Evolutionary conservation across 2,329 filamentous ascomycete species (phyloP).

Genomic region (Apiospora saccharicola): DNA sequence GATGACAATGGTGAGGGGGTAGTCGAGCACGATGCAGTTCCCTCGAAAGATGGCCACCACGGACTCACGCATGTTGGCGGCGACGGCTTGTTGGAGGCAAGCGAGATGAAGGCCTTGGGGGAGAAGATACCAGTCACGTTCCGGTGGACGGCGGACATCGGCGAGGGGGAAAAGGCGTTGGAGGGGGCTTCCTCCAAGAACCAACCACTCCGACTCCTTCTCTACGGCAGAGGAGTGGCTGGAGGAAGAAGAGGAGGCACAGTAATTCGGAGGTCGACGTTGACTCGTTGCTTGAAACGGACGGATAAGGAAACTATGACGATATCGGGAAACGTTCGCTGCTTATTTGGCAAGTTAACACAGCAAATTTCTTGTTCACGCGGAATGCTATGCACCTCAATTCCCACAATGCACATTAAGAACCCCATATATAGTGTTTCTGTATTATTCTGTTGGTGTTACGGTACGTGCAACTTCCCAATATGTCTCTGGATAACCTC

Average conservation of each 20-base stretch:
- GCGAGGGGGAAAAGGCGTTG: background rate
- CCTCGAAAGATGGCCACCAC: background rate
- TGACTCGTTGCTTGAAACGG: conserved; percentile 6
- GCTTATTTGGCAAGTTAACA: too few relatives aligned
- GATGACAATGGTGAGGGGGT: background rate
- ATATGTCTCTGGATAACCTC: background rate
- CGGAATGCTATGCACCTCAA: too few relatives aligned
- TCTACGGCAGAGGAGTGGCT: background rate
- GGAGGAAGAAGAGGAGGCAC: background rate
- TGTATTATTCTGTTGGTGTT: background rate
- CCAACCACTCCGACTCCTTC: too few relatives aligned
- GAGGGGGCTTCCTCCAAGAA: background rate
- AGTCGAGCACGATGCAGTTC: background rate
- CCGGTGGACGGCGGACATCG: background rate
- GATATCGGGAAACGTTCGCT: background rate
- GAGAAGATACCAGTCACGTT: background rate
- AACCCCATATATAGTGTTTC: background rate
- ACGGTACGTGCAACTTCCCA: background rate
- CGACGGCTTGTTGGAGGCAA: background rate
- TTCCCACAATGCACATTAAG: background rate
- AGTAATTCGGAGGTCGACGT: background rate
- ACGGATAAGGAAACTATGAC: background rate
- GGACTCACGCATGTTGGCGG: background rate
- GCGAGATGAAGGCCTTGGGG: conserved; percentile 1
- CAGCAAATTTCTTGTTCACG: too few relatives aligned